Evolutionary conservation across 73 alveolate species (phyloP), one percentile per base, ranked within the genome.

Genomic region (Durusdinium trenchii): DNA sequence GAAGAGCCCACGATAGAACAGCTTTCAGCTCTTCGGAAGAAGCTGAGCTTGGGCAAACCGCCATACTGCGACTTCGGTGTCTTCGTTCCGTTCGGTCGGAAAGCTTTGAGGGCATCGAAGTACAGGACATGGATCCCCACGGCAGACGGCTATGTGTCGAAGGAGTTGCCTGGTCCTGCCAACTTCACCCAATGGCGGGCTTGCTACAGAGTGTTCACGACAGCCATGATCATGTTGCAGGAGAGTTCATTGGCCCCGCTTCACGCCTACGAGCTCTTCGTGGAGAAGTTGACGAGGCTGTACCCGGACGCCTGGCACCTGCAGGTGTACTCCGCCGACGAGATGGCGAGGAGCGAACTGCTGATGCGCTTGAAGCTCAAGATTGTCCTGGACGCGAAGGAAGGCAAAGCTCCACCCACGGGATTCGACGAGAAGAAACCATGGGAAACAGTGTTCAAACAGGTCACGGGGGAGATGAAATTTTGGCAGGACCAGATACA

Each of bases 1-100:
- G 86, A 76, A 60, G 86, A 76, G 45, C 86, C 86, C 12, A 42
- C 86, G 23, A 4, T 20, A 18, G 86, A 76, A 20, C 86, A 76
- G 38, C 42, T 76, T 30, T 42, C 61, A 5, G 57, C 61, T 4
- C 9, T 76, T 2, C n/a, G 9, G 16, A 76, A 20, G 38, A 38
- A 42, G 86, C 42, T 76, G 86, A 10, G 20, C 5, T 40, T 20
- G 20, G 86, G 61, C 4, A 6, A 1, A 20, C 61, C 61, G 23
- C 57, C 61, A 6, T 76, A 42, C 35, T 52, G 18, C 18, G 86
- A 76, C 86, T 40, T 76, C 45, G 54, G 61, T 16, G 45, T 76
- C 45, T 76, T 76, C 61, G n/a, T 42, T 6, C 86, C 86, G 38
- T 76, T 14, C 38, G 86, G 86, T 9, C n/a, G 9, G 57, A 38